Evolutionary conservation across 1,284 basidiomycete genomes (phyloP), one percentile per base, ranked within the genome.

Genomic region (Pisolithus thermaeus): DNA sequence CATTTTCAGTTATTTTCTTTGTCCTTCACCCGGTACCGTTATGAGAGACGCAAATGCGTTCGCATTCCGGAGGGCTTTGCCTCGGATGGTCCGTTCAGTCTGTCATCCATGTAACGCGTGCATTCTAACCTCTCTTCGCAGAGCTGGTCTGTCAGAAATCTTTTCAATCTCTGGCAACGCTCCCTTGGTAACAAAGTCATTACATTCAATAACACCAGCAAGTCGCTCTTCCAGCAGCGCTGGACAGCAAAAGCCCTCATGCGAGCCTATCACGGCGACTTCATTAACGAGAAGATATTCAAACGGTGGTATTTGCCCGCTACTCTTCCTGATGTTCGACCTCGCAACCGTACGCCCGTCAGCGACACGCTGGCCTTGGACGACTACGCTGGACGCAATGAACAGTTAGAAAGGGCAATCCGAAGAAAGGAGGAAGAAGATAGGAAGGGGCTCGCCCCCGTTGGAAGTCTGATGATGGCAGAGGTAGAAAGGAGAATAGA

Each of bases 401-500:
- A 68, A 41, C 67, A 70, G 25, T 66, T 72, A 51, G 70, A 74
- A 52, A 75, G 70, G 53, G 78, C 81, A 54, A 71, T 71, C 56
- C 72, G 71, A 49, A 66, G 71, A 47, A 71, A 72, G 39, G 68
- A 73, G 58, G 81, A 83, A 58, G 79, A 83, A 60, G 74, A 80
- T 56, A 69, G 70, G 58, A 81, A 83, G 59, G 82, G 80, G 3
- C 76, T 87, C 59, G 83, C 87, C 4, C 90, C 90, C 2, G 84
- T 96, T 16, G 90, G 88, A 46, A 91, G 89, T 65, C 79, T 97
- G 77, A 93, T 97, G 89, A 91, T 92, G 66, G 70, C 79, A 1
- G 90, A 96, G 69, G 80, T 98, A n/a, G 97, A 99, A 76, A 79
- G 95, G 59, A 71, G 97, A 63, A 78, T 99, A 62, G 97, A 99